Base-by-base conservation (phyloP, 441 rosid species). In the Arabidopsis lyrata region DNA sequence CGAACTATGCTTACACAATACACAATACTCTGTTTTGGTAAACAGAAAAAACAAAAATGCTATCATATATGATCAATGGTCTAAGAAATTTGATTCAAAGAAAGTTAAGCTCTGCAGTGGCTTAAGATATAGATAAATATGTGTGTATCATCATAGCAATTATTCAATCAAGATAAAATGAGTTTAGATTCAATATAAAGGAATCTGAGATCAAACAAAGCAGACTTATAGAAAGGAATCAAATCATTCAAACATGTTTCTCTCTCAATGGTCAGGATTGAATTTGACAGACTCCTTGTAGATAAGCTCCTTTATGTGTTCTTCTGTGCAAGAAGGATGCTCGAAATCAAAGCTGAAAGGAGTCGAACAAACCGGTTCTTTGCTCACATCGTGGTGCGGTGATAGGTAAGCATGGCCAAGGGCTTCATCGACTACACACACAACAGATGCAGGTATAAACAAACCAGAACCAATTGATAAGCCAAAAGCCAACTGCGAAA, bases 311-410 rank as follows among this genome's bases (percentile, higher is more conserved):
- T 95, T 93, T 73, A 95, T 93, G 78, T 95, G 84, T 80, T 95
- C 98, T 79, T 95, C 99, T 2, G 96, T 87, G 81, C 92, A 88
- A 13, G 98, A 79, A 29, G 97, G 96, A 61, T 88, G 96, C 83
- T 95, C 98, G 76, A 95, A 95, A 77, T 95, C 94, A 57, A 93
- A 93, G 85, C 77, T 83, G 84, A 95, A 95, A 31, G 98, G 97
- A 74, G 77, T 84, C 4, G 88, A 80, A 81, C 98, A 95, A 20
- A 87, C 83, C 0, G 97, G 97, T 80, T 95, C 99, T 77, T 91
- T 97, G 2, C 79, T 84, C 77, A 93, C 83, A 69, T 93, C 89
- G 32, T 95, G 99, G 72, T 91, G 90, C 14, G 97, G 86, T 76
- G 91, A 87, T 79, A 95, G 70, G 80, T 93, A 95, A 10, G 98